phyloP scores from a whole-genome alignment of 1,284 basidiomycete genomes.

The Volvariella surrecta region DNA sequence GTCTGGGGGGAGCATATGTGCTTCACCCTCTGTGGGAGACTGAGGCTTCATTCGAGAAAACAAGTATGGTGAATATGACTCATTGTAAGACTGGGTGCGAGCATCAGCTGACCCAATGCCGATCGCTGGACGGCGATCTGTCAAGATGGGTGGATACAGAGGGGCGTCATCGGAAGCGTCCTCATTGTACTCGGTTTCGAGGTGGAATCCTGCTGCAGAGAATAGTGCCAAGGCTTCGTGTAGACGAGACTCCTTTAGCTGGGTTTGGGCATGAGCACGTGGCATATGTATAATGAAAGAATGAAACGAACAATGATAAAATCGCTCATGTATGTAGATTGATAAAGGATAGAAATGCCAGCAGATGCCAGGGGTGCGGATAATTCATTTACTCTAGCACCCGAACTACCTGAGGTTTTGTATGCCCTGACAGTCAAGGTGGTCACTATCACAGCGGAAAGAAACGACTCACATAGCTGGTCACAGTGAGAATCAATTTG shows the following conservation, averaged over 20 bases:
- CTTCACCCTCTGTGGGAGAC: conserved; percentile 40
- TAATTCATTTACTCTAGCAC: conserved; percentile 69
- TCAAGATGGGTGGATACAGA: no score
- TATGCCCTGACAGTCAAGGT: not conserved
- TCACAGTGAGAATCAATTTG: conserved; percentile 71
- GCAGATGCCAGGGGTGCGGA: conserved; percentile 72
- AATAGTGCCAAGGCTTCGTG: conserved; percentile 55
- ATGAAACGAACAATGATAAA: conserved; percentile 59
- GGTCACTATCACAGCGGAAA: conserved; percentile 6
- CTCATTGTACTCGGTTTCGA: conserved; percentile 34
- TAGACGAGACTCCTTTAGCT: conserved; percentile 62
- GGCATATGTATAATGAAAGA: not conserved
- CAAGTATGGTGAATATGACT: not conserved
- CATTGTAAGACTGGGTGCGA: no score
- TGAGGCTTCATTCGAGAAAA: conserved; percentile 27
- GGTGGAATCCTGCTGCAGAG: conserved; percentile 52
- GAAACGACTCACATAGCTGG: conserved; percentile 39
- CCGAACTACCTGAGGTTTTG: conserved; percentile 45
- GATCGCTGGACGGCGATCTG: no score
- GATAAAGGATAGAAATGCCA: conserved; percentile 79
- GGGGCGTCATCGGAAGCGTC: no score
- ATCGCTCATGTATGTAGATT: conserved; percentile 80
- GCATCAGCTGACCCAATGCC: no score
- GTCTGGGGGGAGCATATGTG: conserved; percentile 41
- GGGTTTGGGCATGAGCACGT: conserved; percentile 2